Evolutionary conservation across 148 eudicot species (phyloP), one percentile per base, ranked within the genome.

Genomic region (Bassia scoparia): DNA sequence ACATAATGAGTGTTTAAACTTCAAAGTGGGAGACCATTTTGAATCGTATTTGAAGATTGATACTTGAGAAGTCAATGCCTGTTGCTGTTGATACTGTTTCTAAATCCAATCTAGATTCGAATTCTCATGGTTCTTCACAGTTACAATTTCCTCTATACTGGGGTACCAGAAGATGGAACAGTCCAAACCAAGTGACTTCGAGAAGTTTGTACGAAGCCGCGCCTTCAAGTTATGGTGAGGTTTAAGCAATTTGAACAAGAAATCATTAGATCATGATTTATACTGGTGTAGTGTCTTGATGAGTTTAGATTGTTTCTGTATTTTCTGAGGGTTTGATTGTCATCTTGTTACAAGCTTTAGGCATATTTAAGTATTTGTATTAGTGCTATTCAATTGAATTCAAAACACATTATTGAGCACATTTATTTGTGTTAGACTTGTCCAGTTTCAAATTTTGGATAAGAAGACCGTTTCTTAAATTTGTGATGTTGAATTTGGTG

Each of bases 151-250:
- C 34, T 91, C 95, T n/a, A 69, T 73, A 85, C 71, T 74, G 87
- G 77, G 78, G 71, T 82, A 75, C 87, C 81, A 26, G 98, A 91
- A 81, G 97, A 88, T 81, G 87, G 88, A 82, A 58, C 77, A 86
- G 93, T 78, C 89, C 89, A 30, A 77, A 83, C 67, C 97, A 95
- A 85, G 85, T 68, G 21, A 84, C 93, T 23, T 83, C 69, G 76
- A 52, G 96, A 89, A 72, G 72, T 82, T 54, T 88, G 81, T 35
- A 95, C 78, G 93, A 95, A 83, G 85, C 72, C 78, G 91, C 97
- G 38, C 35, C 83, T 91, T 13, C 91, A 91, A 89, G 98, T 95
- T 64, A 95, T 91, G 98, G 98, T 95, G 80, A 86, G 97, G 82
- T 48, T 16, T 56, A 53, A 68, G 35, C 31, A 41, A 53, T 33